These are phyloP conservation scores for Claviceps monticola DNA, from an alignment of 2,329 filamentous ascomycete genomes.

Conservation along the genomic window DNA sequence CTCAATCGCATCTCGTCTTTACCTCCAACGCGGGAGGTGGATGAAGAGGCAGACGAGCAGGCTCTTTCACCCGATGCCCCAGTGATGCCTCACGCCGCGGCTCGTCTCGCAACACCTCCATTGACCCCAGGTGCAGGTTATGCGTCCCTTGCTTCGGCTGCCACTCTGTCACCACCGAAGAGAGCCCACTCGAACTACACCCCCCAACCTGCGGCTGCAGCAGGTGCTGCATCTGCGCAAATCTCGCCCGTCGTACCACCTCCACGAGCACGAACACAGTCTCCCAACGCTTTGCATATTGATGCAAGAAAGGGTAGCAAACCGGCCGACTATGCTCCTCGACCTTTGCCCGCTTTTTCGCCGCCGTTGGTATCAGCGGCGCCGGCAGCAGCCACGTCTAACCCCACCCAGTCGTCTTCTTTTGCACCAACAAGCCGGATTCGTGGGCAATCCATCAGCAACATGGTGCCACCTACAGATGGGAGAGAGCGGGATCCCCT, in stretches of 20 bases:
- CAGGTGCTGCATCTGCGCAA: conserved; percentile 20
- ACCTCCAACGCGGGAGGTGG: conserved; percentile 47
- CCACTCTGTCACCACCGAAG: conserved; percentile 42
- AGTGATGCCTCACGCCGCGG: conserved; percentile 15
- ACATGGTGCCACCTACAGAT: conserved; percentile 48
- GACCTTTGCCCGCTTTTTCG: conserved; percentile 40
- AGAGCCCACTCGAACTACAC: conserved; percentile 36
- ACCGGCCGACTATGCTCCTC: conserved; percentile 31
- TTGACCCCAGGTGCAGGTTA: conserved; percentile 22
- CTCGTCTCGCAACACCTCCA: conserved; percentile 34
- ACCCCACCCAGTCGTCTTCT: conserved; percentile 11
- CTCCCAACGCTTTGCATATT: conserved; percentile 36
- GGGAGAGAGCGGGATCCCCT: conserved; percentile 61
- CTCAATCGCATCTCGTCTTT: conserved; percentile 42
- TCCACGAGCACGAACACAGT: conserved; percentile 47
- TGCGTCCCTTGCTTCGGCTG: conserved; percentile 20
- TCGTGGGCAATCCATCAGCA: conserved; percentile 40
- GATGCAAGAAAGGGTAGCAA: conserved; percentile 14
- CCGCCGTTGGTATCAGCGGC: conserved; percentile 10
- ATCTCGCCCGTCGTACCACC: conserved; percentile 35
- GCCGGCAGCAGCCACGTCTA: conserved; percentile 18
- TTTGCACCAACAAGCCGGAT: conserved; percentile 24
- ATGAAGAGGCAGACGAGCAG: conserved; percentile 36
- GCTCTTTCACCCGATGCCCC: conserved; percentile 16
- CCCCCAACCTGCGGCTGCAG: conserved; percentile 23